A percentile compares a stretch with the other conserved stretches of the same genome.
phyloP scores from a whole-genome alignment of 768 basidiomycete genomes.

The Mycena filopes region DNA sequence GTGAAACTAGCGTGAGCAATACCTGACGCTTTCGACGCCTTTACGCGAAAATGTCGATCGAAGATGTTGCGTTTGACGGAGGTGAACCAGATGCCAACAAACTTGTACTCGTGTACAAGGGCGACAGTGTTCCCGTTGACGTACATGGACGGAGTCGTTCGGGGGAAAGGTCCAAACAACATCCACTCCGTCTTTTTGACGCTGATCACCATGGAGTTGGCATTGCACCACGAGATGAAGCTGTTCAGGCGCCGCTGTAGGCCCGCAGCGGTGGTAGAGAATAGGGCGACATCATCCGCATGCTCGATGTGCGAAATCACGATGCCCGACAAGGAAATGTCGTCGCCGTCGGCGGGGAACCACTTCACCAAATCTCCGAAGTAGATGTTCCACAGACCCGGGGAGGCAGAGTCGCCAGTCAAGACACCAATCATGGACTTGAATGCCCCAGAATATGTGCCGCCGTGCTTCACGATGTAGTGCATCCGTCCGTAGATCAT shows the following conservation, averaged over 20 bases:
- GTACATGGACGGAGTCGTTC: constrained; percentile 5
- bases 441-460: constrained; percentile 30
- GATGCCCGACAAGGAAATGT: constrained; percentile 25
- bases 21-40: constrained; percentile 4
- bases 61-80: constrained; percentile 14
- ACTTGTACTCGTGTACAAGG: constrained; percentile 23
- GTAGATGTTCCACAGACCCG: constrained; percentile 39
- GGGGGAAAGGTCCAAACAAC: constrained; percentile 31
- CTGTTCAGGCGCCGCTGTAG: constrained; percentile 32
- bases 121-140: constrained; percentile 15
- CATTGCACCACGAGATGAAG: constrained; percentile 35
- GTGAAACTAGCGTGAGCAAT: neutral
- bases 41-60: neutral
- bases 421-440: constrained; percentile 38
- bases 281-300: constrained; percentile 36
- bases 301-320: constrained; percentile 36
- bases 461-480: constrained; percentile 33
- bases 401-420: constrained; percentile 41
- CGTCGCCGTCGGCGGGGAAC: constrained; percentile 24
- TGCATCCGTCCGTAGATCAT: constrained; percentile 36
- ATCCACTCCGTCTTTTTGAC: constrained; percentile 36
- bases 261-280: constrained; percentile 27
- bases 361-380: constrained; percentile 8
- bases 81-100: no score
- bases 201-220: constrained; percentile 40